Percentiles rank a stretch among this genome's conserved stretches.
phyloP scores from a whole-genome alignment of 768 basidiomycete genomes.

The Suillus variegatus region DNA sequence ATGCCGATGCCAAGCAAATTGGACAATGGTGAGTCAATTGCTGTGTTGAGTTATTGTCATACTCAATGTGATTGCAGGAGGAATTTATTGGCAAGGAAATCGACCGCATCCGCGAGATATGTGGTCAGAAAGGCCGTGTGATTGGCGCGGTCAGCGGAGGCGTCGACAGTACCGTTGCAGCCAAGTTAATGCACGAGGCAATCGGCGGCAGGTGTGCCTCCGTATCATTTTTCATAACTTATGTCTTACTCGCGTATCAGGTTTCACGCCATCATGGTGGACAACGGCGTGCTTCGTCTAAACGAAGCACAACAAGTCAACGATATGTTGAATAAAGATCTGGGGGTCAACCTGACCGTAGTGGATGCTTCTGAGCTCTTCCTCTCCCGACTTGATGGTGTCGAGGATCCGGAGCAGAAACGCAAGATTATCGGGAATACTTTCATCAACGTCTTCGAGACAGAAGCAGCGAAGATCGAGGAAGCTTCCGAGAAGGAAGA shows the following conservation, averaged over 20 bases:
- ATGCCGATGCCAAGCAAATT: constrained; percentile 77
- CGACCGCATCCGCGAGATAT: constrained; percentile 88
- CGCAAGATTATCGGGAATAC: constrained; percentile 99
- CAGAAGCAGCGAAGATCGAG: constrained; percentile 90
- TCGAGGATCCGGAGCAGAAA: constrained; percentile 96
- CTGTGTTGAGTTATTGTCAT: constrained; percentile 11
- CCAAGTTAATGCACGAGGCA: constrained; percentile 99
- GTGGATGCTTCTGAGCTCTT: constrained; percentile 95
- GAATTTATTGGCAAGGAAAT: constrained; percentile 99
- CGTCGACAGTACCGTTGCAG: constrained; percentile 97
- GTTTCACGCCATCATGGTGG: constrained; percentile 99
- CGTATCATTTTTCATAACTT: neutral
- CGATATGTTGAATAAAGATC: constrained; percentile 88
- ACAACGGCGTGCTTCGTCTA: constrained; percentile 93
- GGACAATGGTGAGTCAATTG: constrained; percentile 81
- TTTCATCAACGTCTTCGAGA: constrained; percentile 97
- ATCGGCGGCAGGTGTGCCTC: constrained; percentile 85
- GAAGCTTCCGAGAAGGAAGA: constrained; percentile 77
- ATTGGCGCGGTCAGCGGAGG: constrained; percentile 98
- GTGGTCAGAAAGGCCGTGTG: constrained; percentile 91
- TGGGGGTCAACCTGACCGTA: constrained; percentile 95
- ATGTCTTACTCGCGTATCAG: constrained; percentile 39
- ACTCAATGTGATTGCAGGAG: constrained; percentile 52
- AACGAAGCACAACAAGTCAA: constrained; percentile 91
- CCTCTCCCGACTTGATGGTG: constrained; percentile 80